These are phyloP conservation scores for Cyberlindnera americana DNA, from an alignment of 805 yeast genomes.

Conservation along the genomic window DNA sequence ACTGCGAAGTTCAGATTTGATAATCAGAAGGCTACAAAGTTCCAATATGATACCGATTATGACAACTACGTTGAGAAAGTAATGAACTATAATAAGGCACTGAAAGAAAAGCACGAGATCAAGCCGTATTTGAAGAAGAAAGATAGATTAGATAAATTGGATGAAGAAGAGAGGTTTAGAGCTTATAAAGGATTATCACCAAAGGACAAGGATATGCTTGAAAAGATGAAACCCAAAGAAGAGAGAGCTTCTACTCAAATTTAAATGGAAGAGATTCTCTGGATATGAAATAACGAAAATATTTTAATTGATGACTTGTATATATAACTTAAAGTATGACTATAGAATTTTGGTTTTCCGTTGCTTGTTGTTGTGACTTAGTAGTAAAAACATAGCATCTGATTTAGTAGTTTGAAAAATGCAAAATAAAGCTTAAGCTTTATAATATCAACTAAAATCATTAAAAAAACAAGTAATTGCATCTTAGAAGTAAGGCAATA, in stretches of 20 bases:
- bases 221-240: conserved; percentile 4
- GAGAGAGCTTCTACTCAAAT: conserved; percentile 1
- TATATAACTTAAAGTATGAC: too few relatives aligned
- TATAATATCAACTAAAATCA: too few relatives aligned
- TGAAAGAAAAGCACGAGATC: conserved; percentile 18
- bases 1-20: conserved; percentile 13
- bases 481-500: neutral
- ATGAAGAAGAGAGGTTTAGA: conserved; percentile 3
- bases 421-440: too few relatives aligned
- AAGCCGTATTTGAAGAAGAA: conserved; percentile 12
- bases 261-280: neutral
- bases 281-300: neutral
- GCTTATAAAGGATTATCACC: conserved; percentile 1
- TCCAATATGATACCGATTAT: conserved; percentile 5
- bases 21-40: conserved; percentile 6
- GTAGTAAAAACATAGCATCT: too few relatives aligned
- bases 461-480: neutral
- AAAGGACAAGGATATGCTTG: conserved; percentile 1
- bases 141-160: conserved; percentile 8
- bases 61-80: conserved; percentile 12
- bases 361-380: too few relatives aligned
- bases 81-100: conserved; percentile 11
- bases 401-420: too few relatives aligned
- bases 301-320: neutral
- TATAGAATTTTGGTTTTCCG: too few relatives aligned